These are phyloP conservation scores for Sclerotiophoma versabilis DNA, from an alignment of 2,329 filamentous ascomycete species.

Conservation along the genomic window DNA sequence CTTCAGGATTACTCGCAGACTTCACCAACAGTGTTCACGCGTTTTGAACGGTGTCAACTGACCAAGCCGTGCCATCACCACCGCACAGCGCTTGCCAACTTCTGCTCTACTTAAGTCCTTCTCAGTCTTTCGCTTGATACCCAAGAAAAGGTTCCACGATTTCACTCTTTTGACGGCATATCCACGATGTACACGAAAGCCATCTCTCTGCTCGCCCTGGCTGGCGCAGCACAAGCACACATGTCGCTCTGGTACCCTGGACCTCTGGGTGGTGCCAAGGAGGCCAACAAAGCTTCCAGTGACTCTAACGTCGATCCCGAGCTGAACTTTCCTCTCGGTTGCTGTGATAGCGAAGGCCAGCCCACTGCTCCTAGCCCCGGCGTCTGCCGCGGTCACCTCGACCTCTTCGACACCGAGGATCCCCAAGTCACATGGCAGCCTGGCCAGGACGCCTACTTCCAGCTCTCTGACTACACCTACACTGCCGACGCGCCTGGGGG, in stretches of 20 bases:
- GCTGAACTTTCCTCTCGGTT: slow-evolving; percentile 56
- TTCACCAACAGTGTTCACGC: slow-evolving; percentile 12
- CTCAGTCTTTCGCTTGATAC: slow-evolving; percentile 19
- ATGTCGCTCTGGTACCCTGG: slow-evolving; percentile 55
- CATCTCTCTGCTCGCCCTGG: slow-evolving; percentile 39
- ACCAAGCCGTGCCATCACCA: slow-evolving; percentile 13
- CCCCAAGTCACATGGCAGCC: slow-evolving; percentile 54
- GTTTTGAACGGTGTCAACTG: slow-evolving; percentile 25
- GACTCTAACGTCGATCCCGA: slow-evolving; percentile 23
- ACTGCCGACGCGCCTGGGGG: slow-evolving; percentile 37
- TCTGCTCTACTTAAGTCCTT: slow-evolving; percentile 20
- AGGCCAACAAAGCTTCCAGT: slow-evolving; percentile 47
- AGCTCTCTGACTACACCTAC: slow-evolving; percentile 45
- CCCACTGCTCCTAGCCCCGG: slow-evolving; percentile 38
- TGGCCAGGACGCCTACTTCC: slow-evolving; percentile 53
- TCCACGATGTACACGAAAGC: slow-evolving; percentile 35
- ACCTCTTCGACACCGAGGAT: slow-evolving; percentile 53
- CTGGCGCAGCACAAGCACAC: slow-evolving; percentile 44
- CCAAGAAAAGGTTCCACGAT: slow-evolving; percentile 11
- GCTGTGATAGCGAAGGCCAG: slow-evolving; percentile 52
- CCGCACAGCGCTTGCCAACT: slow-evolving; percentile 13
- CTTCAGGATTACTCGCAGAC: slow-evolving; percentile 9
- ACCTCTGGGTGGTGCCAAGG: slow-evolving; percentile 54
- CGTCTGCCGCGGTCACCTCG: slow-evolving; percentile 54
- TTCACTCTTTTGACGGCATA: slow-evolving; percentile 13